These are phyloP conservation scores for Aspergillus glaucus DNA, from an alignment of 2,329 filamentous ascomycete genomes.

Conservation along the genomic window DNA sequence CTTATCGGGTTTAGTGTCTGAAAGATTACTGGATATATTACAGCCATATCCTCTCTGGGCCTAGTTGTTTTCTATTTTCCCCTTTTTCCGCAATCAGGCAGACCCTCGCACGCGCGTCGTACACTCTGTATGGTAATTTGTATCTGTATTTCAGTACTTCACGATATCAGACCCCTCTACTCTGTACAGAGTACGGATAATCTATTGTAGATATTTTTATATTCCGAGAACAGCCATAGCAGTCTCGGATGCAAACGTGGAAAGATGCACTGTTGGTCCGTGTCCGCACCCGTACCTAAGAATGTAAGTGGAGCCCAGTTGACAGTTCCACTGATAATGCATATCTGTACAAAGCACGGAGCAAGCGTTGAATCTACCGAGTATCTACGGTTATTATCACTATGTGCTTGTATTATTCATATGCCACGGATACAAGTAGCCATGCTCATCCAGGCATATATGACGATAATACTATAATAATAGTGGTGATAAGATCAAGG, in stretches of 20 bases:
- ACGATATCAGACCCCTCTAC: no score
- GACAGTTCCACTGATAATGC: constrained; percentile 4
- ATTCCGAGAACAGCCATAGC: not conserved
- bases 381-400: not conserved
- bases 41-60: not conserved
- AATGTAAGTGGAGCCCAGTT: not conserved
- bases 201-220: not conserved
- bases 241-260: constrained; percentile 10
- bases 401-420: not conserved
- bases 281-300: not conserved
- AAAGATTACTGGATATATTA: not conserved
- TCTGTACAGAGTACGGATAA: not conserved
- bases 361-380: not conserved
- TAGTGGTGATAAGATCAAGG: no score
- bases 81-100: not conserved
- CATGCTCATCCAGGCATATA: no score
- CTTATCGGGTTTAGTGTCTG: not conserved
- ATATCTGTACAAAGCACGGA: no score
- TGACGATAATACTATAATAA: no score
- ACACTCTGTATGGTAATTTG: not conserved
- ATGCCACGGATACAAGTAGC: no score
- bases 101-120: not conserved
- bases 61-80: not conserved
- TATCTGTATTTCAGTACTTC: not conserved
- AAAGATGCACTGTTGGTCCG: constrained; percentile 8